Conservation (phyloP, 306 rosid genomes). For the Trichosanthes cucumerina region DNA sequence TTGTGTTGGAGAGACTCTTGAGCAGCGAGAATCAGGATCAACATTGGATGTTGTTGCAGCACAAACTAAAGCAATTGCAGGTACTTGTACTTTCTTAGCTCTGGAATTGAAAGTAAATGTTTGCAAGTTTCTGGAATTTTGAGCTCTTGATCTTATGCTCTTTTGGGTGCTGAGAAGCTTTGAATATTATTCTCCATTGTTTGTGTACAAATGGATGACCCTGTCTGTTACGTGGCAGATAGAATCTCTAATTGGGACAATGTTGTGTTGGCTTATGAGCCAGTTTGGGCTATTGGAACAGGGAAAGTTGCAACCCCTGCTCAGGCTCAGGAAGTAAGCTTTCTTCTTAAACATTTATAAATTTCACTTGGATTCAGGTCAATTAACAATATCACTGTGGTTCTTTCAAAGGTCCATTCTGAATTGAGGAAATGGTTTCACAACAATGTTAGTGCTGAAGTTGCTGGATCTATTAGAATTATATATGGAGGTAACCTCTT, state of each 20-base stretch:
- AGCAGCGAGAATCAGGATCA: slow-evolving; percentile 76
- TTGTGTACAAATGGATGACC: not conserved
- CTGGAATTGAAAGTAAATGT: not conserved
- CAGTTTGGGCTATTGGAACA: slow-evolving; percentile 49
- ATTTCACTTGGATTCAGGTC: not conserved
- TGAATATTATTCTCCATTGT: not conserved
- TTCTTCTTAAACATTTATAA: not conserved
- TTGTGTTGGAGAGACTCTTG: slow-evolving; percentile 93
- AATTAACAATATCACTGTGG: not conserved
- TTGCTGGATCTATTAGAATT: slow-evolving; percentile 60
- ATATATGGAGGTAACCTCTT: slow-evolving; percentile 73
- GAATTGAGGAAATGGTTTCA: slow-evolving; percentile 78
- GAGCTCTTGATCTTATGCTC: not conserved
- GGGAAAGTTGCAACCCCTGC: slow-evolving; percentile 58
- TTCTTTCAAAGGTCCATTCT: slow-evolving; percentile 53
- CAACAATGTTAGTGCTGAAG: slow-evolving; percentile 46
- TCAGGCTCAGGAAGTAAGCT: slow-evolving; percentile 78
- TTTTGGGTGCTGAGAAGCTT: not conserved
- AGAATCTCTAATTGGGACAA: slow-evolving; percentile 28
- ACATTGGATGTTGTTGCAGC: slow-evolving; percentile 56
- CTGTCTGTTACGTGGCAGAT: slow-evolving; percentile 17
- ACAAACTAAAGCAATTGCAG: slow-evolving; percentile 81
- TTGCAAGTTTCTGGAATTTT: not conserved
- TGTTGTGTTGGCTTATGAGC: slow-evolving; percentile 32
- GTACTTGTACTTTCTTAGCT: slow-evolving; percentile 12